Conservation (phyloP, 352 stramenopile genomes). For the Phytophthora fragariae region DNA sequence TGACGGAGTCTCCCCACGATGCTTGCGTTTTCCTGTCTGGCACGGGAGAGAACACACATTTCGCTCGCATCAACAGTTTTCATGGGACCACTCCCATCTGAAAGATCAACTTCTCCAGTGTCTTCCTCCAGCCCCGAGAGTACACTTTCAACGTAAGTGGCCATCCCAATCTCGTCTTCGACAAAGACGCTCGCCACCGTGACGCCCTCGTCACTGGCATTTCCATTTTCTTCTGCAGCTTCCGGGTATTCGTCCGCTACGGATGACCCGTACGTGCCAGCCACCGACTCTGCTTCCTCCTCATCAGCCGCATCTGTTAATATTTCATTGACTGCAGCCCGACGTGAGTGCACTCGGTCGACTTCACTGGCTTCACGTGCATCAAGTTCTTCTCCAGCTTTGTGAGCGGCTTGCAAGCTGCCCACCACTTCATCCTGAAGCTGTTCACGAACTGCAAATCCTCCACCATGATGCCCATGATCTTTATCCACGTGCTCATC, state of each 20-base stretch:
- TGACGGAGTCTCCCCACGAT: constrained; percentile 9
- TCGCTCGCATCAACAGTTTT: no score
- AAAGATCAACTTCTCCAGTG: neutral
- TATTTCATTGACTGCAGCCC: neutral
- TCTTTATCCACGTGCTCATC: neutral
- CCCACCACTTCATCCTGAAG: no score
- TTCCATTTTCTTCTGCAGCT: neutral
- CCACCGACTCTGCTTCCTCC: neutral
- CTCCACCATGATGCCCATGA: neutral
- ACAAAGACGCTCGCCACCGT: neutral
- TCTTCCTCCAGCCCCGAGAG: neutral
- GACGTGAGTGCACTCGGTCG: no score
- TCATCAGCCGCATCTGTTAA: neutral
- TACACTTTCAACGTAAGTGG: neutral
- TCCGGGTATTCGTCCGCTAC: neutral
- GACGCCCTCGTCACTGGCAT: neutral
- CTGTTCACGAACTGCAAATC: no score
- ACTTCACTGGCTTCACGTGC: no score
- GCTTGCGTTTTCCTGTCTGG: constrained; percentile 6
- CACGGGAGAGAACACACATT: no score
- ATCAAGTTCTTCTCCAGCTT: neutral
- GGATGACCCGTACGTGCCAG: neutral
- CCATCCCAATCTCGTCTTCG: neutral
- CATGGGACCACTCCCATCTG: no score
- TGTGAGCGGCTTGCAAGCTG: no score